phyloP scores from a whole-genome alignment of 371 early-diverging fungal genomes.

The Haplosporangium sp. region DNA sequence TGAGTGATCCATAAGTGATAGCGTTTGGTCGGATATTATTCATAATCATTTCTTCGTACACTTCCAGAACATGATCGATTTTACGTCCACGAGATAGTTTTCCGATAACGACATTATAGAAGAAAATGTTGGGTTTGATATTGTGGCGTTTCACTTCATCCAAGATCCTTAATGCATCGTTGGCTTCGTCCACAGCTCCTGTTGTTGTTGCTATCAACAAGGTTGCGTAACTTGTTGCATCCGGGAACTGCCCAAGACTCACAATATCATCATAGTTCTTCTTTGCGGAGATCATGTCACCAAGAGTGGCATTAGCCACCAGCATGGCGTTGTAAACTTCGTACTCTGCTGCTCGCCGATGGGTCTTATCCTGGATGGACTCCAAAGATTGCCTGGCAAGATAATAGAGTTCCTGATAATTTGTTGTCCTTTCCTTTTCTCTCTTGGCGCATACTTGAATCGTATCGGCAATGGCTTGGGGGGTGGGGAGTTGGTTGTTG shows the following conservation, averaged over 20 bases:
- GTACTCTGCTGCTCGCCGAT: conserved; percentile 44
- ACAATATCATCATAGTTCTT: conserved; percentile 64
- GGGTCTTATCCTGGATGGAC: conserved; percentile 20
- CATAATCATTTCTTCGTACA: conserved; percentile 68
- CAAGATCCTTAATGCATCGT: conserved; percentile 66
- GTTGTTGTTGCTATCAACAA: conserved; percentile 58
- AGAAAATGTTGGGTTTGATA: conserved; percentile 68
- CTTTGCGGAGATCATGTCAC: conserved; percentile 59
- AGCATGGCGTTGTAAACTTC: conserved; percentile 65
- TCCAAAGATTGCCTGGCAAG: conserved; percentile 35
- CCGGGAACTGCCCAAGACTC: conserved; percentile 37
- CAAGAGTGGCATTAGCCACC: conserved; percentile 62
- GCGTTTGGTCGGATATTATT: conserved; percentile 63
- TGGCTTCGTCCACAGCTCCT: conserved; percentile 65
- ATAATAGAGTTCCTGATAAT: conserved; percentile 37
- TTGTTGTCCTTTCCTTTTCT: conserved; percentile 42
- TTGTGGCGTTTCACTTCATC: conserved; percentile 66
- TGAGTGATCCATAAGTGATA: conserved; percentile 70
- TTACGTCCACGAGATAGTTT: conserved; percentile 70
- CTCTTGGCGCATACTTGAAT: conserved; percentile 52
- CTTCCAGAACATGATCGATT: conserved; percentile 61
- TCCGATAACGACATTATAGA: conserved; percentile 73
- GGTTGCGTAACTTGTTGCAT: conserved; percentile 40
- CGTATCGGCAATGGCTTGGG: conserved; percentile 49
- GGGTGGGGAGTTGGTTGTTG: conserved; percentile 37